Percentiles rank a stretch among this genome's conserved stretches.
These are phyloP conservation scores for Trypanosoma platydactyli DNA, from an alignment of 208 protist genomes.

Conservation along the genomic window DNA sequence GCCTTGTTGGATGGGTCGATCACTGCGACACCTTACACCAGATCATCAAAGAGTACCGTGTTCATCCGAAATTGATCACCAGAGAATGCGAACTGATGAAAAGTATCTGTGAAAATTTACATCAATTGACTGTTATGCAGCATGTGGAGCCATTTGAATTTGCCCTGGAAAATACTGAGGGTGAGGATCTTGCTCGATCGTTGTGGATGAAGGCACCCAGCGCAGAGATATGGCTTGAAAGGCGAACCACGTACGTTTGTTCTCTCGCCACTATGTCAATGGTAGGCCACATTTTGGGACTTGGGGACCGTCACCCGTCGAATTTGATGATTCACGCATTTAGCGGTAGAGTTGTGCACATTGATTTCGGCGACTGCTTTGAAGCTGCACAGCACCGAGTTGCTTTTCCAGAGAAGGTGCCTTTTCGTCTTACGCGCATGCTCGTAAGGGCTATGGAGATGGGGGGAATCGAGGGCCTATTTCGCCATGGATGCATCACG, in stretches of 20 bases:
- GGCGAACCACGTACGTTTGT: conserved; percentile 98
- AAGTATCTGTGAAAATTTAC: conserved; percentile 90
- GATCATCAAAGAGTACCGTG: conserved; percentile 92
- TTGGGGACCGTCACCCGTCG: conserved; percentile 99
- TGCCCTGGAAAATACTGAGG: conserved; percentile 95
- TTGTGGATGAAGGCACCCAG: conserved; percentile 97
- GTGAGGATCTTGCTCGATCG: conserved; percentile 94
- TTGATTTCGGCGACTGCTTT: conserved; percentile 99
- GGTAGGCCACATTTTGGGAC: conserved; percentile 98
- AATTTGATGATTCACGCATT: conserved; percentile 99
- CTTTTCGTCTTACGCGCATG: conserved; percentile 99
- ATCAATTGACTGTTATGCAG: conserved; percentile 96
- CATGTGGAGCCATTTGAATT: conserved; percentile 99
- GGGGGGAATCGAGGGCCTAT: conserved; percentile 98
- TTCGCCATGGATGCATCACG: conserved; percentile 96
- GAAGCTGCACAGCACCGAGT: conserved; percentile 98
- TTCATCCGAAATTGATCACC: conserved; percentile 81
- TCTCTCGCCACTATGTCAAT: conserved; percentile 99
- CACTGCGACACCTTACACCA: conserved; percentile 93
- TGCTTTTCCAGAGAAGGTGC: conserved; percentile 98
- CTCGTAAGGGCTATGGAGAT: conserved; percentile 99
- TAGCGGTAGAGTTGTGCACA: conserved; percentile 99
- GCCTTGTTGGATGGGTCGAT: conserved; percentile 99
- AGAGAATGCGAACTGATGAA: conserved; percentile 93
- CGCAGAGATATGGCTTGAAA: conserved; percentile 98